These are phyloP conservation scores for Huntiella abstrusa DNA, from an alignment of 2,329 filamentous ascomycete species.

Conservation along the genomic window DNA sequence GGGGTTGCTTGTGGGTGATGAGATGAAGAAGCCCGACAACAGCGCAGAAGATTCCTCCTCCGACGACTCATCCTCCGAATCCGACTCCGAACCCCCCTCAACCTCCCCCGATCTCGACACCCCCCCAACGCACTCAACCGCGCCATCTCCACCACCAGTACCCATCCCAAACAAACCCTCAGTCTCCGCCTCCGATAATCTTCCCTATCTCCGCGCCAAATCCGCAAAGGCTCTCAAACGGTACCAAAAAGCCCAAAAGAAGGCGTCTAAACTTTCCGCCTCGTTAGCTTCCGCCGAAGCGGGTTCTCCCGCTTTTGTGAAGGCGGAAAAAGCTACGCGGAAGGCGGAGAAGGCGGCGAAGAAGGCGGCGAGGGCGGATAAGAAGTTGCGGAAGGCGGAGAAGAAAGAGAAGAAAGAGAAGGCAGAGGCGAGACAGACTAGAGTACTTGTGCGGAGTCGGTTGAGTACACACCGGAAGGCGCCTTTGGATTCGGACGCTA, in stretches of 20 bases:
- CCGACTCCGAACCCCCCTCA: not conserved
- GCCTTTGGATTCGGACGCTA: conserved; percentile 9
- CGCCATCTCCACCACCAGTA: conserved; percentile 4
- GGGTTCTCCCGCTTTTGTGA: not conserved
- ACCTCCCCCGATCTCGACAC: not conserved
- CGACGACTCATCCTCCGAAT: conserved; percentile 1
- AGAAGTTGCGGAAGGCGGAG: conserved; percentile 1
- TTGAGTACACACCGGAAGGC: conserved; percentile 8
- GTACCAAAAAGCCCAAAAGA: not conserved
- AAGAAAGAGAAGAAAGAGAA: conserved; percentile 9
- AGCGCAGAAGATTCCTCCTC: not conserved
- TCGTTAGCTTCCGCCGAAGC: not conserved
- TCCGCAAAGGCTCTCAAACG: too few species aligned
- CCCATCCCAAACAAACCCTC: conserved; percentile 1
- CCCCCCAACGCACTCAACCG: conserved; percentile 6
- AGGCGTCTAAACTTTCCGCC: not conserved
- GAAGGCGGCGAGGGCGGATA: conserved; percentile 5
- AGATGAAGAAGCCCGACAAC: conserved; percentile 12
- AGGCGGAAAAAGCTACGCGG: conserved; percentile 4
- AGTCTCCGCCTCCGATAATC: not conserved
- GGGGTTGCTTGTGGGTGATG: conserved; percentile 36
- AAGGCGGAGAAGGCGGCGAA: conserved; percentile 9
- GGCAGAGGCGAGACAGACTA: conserved; percentile 4
- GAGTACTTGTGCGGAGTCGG: conserved; percentile 9
- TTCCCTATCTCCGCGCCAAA: not conserved